Conservation (phyloP, 2,329 filamentous ascomycete genomes). For the Chaetomium sp. region DNA sequence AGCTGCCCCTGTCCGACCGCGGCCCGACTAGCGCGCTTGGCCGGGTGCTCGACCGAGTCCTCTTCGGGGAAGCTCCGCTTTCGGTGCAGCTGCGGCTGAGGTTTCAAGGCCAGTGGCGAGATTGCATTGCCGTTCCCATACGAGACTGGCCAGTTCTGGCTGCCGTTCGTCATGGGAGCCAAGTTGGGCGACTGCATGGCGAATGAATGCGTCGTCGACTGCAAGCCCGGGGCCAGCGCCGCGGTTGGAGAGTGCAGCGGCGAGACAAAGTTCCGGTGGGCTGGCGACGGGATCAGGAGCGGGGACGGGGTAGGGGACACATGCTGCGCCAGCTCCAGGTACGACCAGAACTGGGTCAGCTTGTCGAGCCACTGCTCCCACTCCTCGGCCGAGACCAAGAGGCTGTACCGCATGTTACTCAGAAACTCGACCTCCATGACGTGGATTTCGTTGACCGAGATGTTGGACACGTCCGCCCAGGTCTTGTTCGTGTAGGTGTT, state of each 20-base stretch:
- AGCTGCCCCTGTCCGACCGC: constrained; percentile 25
- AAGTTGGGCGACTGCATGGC: constrained; percentile 48
- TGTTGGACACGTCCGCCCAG: constrained; percentile 96
- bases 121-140: constrained; percentile 37
- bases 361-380: constrained; percentile 88
- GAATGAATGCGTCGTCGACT: constrained; percentile 42
- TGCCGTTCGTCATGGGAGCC: constrained; percentile 33
- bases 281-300: constrained; percentile 47
- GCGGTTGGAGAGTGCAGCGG: constrained; percentile 54
- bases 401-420: constrained; percentile 95
- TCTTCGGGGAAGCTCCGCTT: constrained; percentile 55
- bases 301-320: constrained; percentile 44
- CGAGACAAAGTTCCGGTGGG: constrained; percentile 45
- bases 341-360: constrained; percentile 78
- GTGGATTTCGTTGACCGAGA: constrained; percentile 92
- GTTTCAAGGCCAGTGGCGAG: constrained; percentile 54
- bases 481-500: constrained; percentile 99
- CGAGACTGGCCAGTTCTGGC: constrained; percentile 43
- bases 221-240: constrained; percentile 39
- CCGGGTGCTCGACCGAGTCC: constrained; percentile 55
- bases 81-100: constrained; percentile 42
- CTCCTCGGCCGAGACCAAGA: constrained; percentile 81
- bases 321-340: constrained; percentile 68
- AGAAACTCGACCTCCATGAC: constrained; percentile 99
- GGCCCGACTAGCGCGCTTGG: constrained; percentile 46